Evolutionary conservation across 352 stramenopile species (phyloP).

Genomic region (Pythium myriotylum): DNA sequence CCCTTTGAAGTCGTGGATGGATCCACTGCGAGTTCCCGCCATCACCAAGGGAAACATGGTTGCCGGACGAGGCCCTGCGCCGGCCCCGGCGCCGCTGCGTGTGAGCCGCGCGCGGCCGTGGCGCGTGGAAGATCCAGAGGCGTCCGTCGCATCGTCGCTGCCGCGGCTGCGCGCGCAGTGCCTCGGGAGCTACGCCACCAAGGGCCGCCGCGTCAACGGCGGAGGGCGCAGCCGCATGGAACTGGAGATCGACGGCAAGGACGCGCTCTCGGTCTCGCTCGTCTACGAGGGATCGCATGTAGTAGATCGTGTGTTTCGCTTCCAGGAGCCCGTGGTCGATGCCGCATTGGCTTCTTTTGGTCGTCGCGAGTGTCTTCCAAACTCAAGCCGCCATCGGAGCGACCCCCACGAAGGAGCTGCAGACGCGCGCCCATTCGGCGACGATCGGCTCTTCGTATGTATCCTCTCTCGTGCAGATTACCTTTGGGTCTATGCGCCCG

Average conservation of each 20-base stretch:
- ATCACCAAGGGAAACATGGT: conserved; percentile 14
- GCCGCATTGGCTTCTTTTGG: conserved; percentile 53
- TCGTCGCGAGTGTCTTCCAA: conserved; percentile 7
- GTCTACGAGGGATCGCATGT: conserved; percentile 53
- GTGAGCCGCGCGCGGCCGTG: conserved; percentile 11
- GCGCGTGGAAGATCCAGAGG: conserved; percentile 18
- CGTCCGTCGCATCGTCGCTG: conserved; percentile 7
- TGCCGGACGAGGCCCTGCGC: background rate
- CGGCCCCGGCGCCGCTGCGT: conserved; percentile 2
- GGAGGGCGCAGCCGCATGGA: conserved; percentile 1
- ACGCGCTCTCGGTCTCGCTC: conserved; percentile 46
- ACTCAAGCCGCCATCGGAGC: background rate
- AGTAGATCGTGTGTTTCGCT: conserved; percentile 64
- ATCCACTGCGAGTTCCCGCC: background rate
- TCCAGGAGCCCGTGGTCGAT: conserved; percentile 58
- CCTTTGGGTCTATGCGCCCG: conserved; percentile 65
- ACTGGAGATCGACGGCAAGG: conserved; percentile 23
- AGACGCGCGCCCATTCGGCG: background rate
- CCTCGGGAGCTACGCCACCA: conserved; percentile 5
- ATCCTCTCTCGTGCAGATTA: conserved; percentile 70
- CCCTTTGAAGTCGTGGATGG: too few species aligned
- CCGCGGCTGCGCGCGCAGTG: conserved; percentile 22
- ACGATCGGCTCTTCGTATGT: conserved; percentile 43
- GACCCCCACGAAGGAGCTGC: background rate
- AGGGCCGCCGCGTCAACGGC: conserved; percentile 5